Conservation (phyloP, 2,329 filamentous ascomycete genomes). For the Penicillium fuscoglaucum region DNA sequence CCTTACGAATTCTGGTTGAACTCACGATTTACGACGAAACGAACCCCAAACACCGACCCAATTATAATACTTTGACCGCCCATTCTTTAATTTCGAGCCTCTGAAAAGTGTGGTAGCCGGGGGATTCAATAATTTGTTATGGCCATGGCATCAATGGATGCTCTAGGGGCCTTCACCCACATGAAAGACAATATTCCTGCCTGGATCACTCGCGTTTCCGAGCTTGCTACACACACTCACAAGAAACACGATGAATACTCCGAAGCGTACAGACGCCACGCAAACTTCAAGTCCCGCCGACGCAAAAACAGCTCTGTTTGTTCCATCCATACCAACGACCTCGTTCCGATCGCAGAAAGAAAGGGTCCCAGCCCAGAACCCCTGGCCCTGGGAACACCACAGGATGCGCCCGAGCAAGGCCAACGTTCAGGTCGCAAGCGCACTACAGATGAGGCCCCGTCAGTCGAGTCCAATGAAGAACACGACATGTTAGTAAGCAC, state of each 20-base stretch:
- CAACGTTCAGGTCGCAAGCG: constrained; percentile 35
- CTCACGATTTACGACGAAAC: constrained; percentile 20
- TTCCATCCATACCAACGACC: constrained; percentile 41
- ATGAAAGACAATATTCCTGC: constrained; percentile 46
- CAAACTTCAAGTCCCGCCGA: constrained; percentile 32
- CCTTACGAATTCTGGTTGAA: constrained; percentile 4
- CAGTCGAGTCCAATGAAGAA: constrained; percentile 34
- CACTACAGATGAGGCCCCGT: constrained; percentile 35
- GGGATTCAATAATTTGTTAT: constrained; percentile 1
- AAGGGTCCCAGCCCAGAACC: constrained; percentile 16
- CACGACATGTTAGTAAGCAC: constrained; percentile 61
- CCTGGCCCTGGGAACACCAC: not conserved
- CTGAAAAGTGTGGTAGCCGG: not conserved
- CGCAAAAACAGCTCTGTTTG: constrained; percentile 46
- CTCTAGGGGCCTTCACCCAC: constrained; percentile 47
- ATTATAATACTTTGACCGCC: not conserved
- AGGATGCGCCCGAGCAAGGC: constrained; percentile 10
- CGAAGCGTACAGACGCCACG: constrained; percentile 43
- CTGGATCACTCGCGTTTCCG: constrained; percentile 47
- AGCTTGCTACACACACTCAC: constrained; percentile 43
- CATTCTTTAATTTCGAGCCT: not conserved
- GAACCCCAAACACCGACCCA: constrained; percentile 1
- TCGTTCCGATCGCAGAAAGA: constrained; percentile 22
- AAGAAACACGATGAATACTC: constrained; percentile 46
- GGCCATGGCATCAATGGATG: constrained; percentile 37